Conservation (phyloP, 345 rosid species). For the Syzygium grande region DNA sequence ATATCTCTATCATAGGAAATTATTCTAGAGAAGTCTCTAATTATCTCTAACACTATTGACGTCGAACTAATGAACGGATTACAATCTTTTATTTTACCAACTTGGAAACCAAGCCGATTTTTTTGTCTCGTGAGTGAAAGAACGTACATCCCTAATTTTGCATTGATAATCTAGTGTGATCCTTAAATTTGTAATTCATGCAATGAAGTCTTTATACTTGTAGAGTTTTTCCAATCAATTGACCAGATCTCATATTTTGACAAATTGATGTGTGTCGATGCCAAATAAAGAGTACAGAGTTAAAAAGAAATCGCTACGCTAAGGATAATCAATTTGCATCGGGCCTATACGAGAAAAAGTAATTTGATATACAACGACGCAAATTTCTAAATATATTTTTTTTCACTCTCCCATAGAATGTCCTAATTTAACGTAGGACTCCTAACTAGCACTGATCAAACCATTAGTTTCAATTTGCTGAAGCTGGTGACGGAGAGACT, state of each 20-base stretch:
- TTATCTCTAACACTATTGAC: too few relatives aligned
- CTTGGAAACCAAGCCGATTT: neutral
- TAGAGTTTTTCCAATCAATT: neutral
- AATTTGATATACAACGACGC: neutral
- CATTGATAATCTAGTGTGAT: neutral
- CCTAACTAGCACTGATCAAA: neutral
- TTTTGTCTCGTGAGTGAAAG: neutral
- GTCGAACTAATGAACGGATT: neutral
- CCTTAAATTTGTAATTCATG: neutral
- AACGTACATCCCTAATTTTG: neutral
- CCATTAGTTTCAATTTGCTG: neutral
- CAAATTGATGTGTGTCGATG: neutral
- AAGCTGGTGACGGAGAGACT: neutral
- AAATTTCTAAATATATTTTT: neutral
- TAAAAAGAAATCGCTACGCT: neutral
- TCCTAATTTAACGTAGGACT: neutral
- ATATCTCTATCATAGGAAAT: too few relatives aligned
- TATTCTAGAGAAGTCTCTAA: too few relatives aligned
- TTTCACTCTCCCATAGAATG: neutral
- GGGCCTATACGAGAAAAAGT: neutral
- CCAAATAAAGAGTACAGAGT: neutral
- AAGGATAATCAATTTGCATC: neutral
- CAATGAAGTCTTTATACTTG: neutral
- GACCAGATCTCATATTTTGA: neutral
- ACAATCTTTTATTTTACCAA: neutral